A percentile compares a stretch with the other conserved stretches of the same genome.
phyloP scores from a whole-genome alignment of 1,139 yeast species.

The Geotrichum candidum region DNA sequence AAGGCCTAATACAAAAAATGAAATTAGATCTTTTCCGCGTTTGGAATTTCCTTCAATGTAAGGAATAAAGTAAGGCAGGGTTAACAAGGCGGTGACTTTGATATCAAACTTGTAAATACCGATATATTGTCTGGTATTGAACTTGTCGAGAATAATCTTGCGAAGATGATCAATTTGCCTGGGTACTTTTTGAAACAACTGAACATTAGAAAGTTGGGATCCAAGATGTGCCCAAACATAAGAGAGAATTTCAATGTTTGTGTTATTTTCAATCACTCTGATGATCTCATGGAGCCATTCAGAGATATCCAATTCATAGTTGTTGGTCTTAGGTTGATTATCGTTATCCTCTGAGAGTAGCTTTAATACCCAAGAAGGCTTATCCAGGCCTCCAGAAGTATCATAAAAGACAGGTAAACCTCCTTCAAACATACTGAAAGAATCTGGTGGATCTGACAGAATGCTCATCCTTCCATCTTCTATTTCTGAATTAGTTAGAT shows the following conservation, averaged over 20 bases:
- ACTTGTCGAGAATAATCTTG: conserved; percentile 53
- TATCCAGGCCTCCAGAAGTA: neutral
- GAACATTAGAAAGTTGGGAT: conserved; percentile 61
- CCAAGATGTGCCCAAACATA: conserved; percentile 64
- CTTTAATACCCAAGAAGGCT: conserved; percentile 1
- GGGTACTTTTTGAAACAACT: conserved; percentile 45
- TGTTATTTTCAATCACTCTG: conserved; percentile 46
- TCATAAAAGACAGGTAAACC: neutral
- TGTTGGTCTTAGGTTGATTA: conserved; percentile 15
- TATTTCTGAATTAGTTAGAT: conserved; percentile 41
- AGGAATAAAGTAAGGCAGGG: conserved; percentile 61
- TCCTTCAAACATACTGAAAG: neutral
- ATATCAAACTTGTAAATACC: conserved; percentile 51
- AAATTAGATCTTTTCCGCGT: conserved; percentile 53
- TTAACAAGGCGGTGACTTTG: conserved; percentile 59
- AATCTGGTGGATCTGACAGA: neutral
- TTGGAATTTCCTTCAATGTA: conserved; percentile 54
- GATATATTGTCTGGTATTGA: conserved; percentile 20
- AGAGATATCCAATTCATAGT: conserved; percentile 41
- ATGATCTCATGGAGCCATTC: conserved; percentile 51
- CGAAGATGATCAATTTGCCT: conserved; percentile 46
- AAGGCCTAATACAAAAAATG: neutral
- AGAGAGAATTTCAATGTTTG: conserved; percentile 67
- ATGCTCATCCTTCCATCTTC: conserved; percentile 19
- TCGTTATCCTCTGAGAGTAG: neutral